Percentiles rank a stretch among this genome's conserved stretches.
Conservation (phyloP, 108 stramenopile genomes). For the Seminavis robusta region DNA sequence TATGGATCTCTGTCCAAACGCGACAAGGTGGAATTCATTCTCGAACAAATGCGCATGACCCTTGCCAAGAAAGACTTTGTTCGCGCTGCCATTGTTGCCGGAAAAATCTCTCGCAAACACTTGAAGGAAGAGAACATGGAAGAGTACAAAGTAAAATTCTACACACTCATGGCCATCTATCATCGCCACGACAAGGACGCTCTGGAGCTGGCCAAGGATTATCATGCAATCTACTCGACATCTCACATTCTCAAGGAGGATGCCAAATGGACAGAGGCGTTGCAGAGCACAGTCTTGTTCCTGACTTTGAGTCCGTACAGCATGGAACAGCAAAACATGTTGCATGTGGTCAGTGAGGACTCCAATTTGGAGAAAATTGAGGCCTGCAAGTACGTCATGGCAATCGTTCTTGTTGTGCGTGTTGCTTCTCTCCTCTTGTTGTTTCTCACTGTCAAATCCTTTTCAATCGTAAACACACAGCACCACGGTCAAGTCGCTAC, state of each 20-base stretch:
- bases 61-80: slow-evolving; percentile 94
- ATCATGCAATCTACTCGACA: slow-evolving; percentile 87
- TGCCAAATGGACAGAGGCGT: slow-evolving; percentile 67
- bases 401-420: too few species aligned
- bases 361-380: slow-evolving; percentile 67
- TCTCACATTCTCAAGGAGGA: slow-evolving; percentile 46
- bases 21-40: slow-evolving; percentile 98
- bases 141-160: slow-evolving; percentile 88
- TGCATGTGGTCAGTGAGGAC: slow-evolving; percentile 78
- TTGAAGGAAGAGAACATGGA: slow-evolving; percentile 89
- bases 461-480: slow-evolving; percentile 2
- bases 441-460: not conserved
- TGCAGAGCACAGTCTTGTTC: slow-evolving; percentile 87
- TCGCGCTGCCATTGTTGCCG: slow-evolving; percentile 91
- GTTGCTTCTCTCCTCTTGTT: not conserved
- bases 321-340: slow-evolving; percentile 91
- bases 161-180: slow-evolving; percentile 86
- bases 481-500: slow-evolving; percentile 46
- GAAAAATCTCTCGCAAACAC: slow-evolving; percentile 90
- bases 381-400: slow-evolving; percentile 24
- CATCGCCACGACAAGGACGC: slow-evolving; percentile 91
- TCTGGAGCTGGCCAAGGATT: slow-evolving; percentile 89
- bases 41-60: slow-evolving; percentile 97
- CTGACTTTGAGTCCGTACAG: slow-evolving; percentile 75
- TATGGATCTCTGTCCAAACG: slow-evolving; percentile 93